Base-by-base conservation (phyloP, 2,329 filamentous ascomycete species). In the Domatiomyces globalis region DNA sequence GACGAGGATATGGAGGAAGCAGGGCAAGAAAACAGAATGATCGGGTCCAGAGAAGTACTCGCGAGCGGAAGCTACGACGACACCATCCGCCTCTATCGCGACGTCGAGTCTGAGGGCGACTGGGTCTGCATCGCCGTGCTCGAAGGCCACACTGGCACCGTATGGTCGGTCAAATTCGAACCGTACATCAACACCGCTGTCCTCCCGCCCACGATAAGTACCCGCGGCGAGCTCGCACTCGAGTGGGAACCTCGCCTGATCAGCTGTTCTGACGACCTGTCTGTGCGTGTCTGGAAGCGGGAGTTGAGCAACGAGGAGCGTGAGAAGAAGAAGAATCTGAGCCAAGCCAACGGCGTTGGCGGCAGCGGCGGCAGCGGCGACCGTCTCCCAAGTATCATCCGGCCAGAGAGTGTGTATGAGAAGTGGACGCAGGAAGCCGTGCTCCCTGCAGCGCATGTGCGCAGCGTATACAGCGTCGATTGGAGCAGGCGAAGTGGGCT, bases 61-160 rank as follows among this genome's bases (percentile, higher is more conserved):
- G 92, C 87, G 5, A 92, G 84, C 63, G 84, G 80, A n/a, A 94
- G 87, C 65, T 98, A 98, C 66, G 92, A 98, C 63, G 85, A 96
- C 65, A 92, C 85, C 4, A 83, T 95, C 29, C 73, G 90, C 53
- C 70, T 96, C 53, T 96, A 90, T 82, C 79, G 85, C 46, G 58
- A 60, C 29, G 59, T 61, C 36, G 60, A 61, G 45, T 89, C 95
- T 70, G 90, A 95, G 67, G 90, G 95, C 63, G 90, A 96, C 65
- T 98, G 92, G 92, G 84, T 84, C 9, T 94, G 90, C 63, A 85
- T 95, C 25, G 79, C 84, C 8, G 79, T 88, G 45, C 72, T 96
- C 22, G 79, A 84, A 59, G 88, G 85, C 0, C 90, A 96, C 64
- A 72, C 70, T 25, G 85, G 84, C 1, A 98, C 92, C 2, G 89